Evolutionary conservation across 2,329 filamentous ascomycete genomes (phyloP), one percentile per base, ranked within the genome.

Genomic region (Epichloe aotearoae): DNA sequence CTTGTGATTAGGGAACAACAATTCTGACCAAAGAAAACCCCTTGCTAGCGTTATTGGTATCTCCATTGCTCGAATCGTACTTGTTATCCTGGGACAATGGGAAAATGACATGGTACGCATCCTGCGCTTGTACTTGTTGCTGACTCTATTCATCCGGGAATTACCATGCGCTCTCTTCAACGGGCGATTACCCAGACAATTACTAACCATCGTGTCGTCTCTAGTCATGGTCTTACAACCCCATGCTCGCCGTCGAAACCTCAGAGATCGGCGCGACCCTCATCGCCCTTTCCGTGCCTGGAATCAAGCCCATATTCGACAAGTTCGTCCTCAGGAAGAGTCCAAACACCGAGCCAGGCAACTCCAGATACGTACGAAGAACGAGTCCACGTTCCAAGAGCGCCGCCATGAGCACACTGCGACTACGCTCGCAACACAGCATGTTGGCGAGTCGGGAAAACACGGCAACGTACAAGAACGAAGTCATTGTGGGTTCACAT

Each of bases 231-330:
- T 64, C 65, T 23, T 77, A 77, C 56, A 69, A 74, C 49, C 70
- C 73, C 1, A 69, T 76, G 63, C 60, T 77, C 4, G 70, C 63
- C 3, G 67, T 76, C 4, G 73, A 77, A 58, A 70, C 70, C 3
- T 68, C 73, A 2, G 74, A 77, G 40, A 72, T 77, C 19, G 73
- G 72, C 4, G 66, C 68, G 1, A 77, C 74, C 0, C 57, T 77
- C 23, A 69, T 76, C 39, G 72, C 74, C 1, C 65, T 77, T 1
- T 77, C 74, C 0, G 64, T 76, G 0, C 74, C 74, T 0, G 73
- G 72, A 3, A 60, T 74, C 45, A 75, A 76, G 50, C 73, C 73
- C 0, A 57, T 76, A 3, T 67, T 71, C 41, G 70, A 69, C 56
- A 61, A 56, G 52, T 57, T 61, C 45, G 50, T 68, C 26, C 53